Percentiles rank a stretch among this genome's conserved stretches.
phyloP scores from a whole-genome alignment of 2,329 filamentous ascomycete species.

The Epichloe bromicola region DNA sequence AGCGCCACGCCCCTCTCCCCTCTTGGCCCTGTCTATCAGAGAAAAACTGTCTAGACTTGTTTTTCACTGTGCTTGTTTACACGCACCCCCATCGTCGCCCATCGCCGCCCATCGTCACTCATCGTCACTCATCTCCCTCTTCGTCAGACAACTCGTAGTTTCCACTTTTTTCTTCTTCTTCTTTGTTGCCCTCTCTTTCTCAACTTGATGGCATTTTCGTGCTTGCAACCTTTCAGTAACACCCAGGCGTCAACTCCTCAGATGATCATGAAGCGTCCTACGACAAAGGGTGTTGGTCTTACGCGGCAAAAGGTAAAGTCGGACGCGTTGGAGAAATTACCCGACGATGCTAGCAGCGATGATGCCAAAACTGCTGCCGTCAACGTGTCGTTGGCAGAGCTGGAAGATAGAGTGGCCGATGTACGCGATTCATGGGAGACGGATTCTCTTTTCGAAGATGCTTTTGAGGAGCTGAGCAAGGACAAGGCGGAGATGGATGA shows the following conservation, averaged over 20 bases:
- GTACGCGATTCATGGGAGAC: conserved; percentile 47
- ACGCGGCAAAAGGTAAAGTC: conserved; percentile 21
- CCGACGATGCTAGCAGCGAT: conserved; percentile 21
- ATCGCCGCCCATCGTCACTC: neutral
- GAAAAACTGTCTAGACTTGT: neutral
- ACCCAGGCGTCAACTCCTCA: neutral
- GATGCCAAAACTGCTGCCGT: conserved; percentile 24
- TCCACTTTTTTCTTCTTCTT: neutral
- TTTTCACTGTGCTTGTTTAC: neutral
- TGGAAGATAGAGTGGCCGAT: conserved; percentile 39
- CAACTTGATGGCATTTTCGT: neutral
- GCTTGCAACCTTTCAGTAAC: neutral
- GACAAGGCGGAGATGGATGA: conserved; percentile 32
- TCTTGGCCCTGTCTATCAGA: neutral
- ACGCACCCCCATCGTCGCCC: neutral
- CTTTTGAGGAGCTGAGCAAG: conserved; percentile 43
- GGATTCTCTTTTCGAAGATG: conserved; percentile 51
- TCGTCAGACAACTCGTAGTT: neutral
- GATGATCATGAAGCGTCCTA: conserved; percentile 10
- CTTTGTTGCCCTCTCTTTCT: neutral
- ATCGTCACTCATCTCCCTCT: neutral
- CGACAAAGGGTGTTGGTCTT: conserved; percentile 18
- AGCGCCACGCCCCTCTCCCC: conserved; percentile 1
- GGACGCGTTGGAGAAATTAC: conserved; percentile 22
- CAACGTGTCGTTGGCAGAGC: conserved; percentile 27